Percentiles rank a stretch among this genome's conserved stretches.
Evolutionary conservation across 73 alveolate genomes (phyloP).

Genomic region (Tetrahymena borealis): DNA sequence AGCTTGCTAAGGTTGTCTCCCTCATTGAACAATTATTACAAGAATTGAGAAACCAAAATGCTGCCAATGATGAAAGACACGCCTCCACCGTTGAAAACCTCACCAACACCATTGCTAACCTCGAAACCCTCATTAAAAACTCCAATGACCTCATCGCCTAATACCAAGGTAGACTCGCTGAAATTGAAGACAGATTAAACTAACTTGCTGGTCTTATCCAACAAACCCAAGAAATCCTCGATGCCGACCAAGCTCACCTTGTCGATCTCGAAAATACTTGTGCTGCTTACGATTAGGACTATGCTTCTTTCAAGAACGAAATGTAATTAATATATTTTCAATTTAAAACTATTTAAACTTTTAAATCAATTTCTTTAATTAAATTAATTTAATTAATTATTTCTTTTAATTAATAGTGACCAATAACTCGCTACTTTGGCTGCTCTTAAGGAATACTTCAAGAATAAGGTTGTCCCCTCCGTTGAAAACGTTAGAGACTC

Average conservation of each 20-base stretch:
- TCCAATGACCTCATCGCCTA: background rate
- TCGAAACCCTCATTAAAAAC: background rate
- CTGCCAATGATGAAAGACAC: background rate
- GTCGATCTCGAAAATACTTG: background rate
- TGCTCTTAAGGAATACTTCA: background rate
- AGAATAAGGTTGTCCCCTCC: background rate
- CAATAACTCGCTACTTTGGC: background rate
- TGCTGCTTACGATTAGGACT: background rate
- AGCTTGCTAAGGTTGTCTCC: background rate
- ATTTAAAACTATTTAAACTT: too few relatives aligned
- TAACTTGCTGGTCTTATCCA: background rate
- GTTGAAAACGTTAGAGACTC: background rate
- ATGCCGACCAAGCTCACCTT: background rate
- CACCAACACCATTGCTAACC: background rate
- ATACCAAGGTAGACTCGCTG: background rate
- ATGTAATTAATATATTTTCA: background rate
- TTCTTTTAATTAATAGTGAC: background rate
- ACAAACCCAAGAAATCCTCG: background rate
- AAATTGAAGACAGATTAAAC: background rate
- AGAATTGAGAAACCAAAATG: background rate
- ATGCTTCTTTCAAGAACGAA: background rate
- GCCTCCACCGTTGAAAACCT: background rate
- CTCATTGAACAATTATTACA: background rate
- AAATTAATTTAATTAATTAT: too few relatives aligned
- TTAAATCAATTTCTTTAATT: too few relatives aligned